These are phyloP conservation scores for Lichtheimia hyalospora DNA, from an alignment of 371 early-diverging fungal genomes.

Conservation along the genomic window DNA sequence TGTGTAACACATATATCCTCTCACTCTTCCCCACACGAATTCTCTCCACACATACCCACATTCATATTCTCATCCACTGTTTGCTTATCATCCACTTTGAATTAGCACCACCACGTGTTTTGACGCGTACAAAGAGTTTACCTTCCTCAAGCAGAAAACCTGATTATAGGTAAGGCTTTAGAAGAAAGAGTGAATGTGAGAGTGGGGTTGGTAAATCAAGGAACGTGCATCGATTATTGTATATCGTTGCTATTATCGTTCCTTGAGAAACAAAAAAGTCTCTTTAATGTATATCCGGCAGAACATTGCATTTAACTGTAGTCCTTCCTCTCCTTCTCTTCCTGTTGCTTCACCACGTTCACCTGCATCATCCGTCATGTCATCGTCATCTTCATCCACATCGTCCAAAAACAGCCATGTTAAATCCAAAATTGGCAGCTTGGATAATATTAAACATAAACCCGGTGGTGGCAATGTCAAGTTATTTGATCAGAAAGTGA, in stretches of 20 bases:
- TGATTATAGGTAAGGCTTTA: slow-evolving; percentile 8
- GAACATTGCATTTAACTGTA: no score
- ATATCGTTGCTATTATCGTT: not conserved
- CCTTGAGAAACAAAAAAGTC: no score
- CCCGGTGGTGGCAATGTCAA: slow-evolving; percentile 17
- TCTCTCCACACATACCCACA: not conserved
- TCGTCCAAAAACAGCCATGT: slow-evolving; percentile 4
- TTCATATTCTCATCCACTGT: not conserved
- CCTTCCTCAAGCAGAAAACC: slow-evolving; percentile 1
- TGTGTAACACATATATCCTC: not conserved
- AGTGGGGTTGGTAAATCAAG: slow-evolving; percentile 11
- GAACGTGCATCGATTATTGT: slow-evolving; percentile 14
- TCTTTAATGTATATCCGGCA: no score
- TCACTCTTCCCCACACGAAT: not conserved
- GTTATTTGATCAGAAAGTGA: slow-evolving; percentile 12
- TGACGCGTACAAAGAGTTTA: slow-evolving; percentile 2
- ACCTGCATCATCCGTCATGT: not conserved
- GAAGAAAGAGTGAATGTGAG: not conserved
- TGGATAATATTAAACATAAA: slow-evolving; percentile 24
- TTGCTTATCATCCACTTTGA: not conserved
- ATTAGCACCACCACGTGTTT: slow-evolving; percentile 1
- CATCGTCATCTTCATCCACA: not conserved
- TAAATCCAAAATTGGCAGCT: slow-evolving; percentile 21
- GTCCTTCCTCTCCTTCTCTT: not conserved
- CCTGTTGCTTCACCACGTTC: slow-evolving; percentile 6